Base-by-base conservation (phyloP, 2,329 filamentous ascomycete species). In the Sporothrix variecibatus region DNA sequence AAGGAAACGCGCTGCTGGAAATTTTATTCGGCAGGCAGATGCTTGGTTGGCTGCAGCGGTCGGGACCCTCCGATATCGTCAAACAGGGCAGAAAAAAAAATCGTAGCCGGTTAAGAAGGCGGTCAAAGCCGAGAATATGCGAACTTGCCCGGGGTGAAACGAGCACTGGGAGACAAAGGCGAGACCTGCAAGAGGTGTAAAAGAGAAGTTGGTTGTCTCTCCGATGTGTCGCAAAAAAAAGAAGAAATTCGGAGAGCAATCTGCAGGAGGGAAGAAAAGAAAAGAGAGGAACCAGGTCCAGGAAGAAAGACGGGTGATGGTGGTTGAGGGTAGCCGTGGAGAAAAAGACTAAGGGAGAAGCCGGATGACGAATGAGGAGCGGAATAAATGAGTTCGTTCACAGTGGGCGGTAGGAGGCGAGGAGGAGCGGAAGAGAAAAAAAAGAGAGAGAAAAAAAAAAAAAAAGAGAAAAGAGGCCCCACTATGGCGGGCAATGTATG, bases 111-210 rank as follows among this genome's bases (percentile, higher is more conserved):
- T 43, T 34, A 34, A 62, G 43, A 75, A 75, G 71, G 75, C 76
- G 75, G 76, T 75, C 74, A 76, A 76, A 72, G 75, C 77, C 76
- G 77, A 77, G 73, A 70, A 74, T 76, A 75, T 72, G 77, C 75
- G 71, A 53, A 31, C 23, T 67, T 56, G 46, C 49, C 40, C 69
- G 8, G 23, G 15, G 31, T 26, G 51, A 40, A 34, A 43, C 53
- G 17, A 38, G 60, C 17, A 40, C 62, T 58, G 71, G 38, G 49
- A 58, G 68, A 67, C 46, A 56, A 62, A 23, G 62, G 31, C 34
- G 38, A 60, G 31, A 70, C 73, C 56, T 67, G 51, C 69, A 68
- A 60, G 49, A 43, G 56, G 38, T 40, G 2, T 15, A 71, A 65
- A 62, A 53, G 51, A 67, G 40, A 71, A 51, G 70, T 49, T 49